Percentiles rank a stretch among this genome's conserved stretches.
Conservation (phyloP, 2,329 filamentous ascomycete genomes). For the Ophiostoma sp. region DNA sequence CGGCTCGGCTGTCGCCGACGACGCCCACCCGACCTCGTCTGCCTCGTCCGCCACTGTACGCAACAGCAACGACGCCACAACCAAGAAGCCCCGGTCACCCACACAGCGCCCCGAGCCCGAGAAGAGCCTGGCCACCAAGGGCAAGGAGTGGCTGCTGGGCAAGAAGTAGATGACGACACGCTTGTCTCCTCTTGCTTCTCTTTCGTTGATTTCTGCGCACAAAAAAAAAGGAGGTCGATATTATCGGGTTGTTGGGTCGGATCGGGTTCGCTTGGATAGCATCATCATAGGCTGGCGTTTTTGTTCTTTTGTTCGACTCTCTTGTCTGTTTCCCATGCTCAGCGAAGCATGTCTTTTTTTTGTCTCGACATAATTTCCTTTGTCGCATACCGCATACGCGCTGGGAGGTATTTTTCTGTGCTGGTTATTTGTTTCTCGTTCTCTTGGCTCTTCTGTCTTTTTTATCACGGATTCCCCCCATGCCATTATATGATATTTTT, state of each 20-base stretch:
- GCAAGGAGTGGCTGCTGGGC: conserved; percentile 52
- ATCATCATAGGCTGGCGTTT: conserved; percentile 13
- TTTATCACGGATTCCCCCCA: conserved; percentile 1
- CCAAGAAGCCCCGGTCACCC: conserved; percentile 27
- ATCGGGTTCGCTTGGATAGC: not conserved
- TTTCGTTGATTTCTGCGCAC: not conserved
- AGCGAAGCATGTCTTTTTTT: not conserved
- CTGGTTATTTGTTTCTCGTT: not conserved
- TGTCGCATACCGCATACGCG: not conserved
- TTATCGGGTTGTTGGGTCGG: not conserved
- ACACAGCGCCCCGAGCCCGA: conserved; percentile 30
- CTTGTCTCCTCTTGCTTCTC: not conserved
- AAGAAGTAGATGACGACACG: conserved; percentile 42
- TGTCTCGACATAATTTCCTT: not conserved
- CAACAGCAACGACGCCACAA: conserved; percentile 25
- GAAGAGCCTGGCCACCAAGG: conserved; percentile 43
- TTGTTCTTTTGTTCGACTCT: not conserved
- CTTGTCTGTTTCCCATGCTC: not conserved
- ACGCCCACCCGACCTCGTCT: conserved; percentile 26
- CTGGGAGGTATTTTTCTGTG: not conserved
- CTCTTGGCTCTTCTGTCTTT: not conserved
- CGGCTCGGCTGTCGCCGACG: conserved; percentile 39
- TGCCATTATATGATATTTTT: not conserved
- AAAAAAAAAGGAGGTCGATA: conserved; percentile 16
- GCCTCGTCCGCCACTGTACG: conserved; percentile 29